Evolutionary conservation across 345 rosid species (phyloP).

Genomic region (Eucalyptus paniculata): DNA sequence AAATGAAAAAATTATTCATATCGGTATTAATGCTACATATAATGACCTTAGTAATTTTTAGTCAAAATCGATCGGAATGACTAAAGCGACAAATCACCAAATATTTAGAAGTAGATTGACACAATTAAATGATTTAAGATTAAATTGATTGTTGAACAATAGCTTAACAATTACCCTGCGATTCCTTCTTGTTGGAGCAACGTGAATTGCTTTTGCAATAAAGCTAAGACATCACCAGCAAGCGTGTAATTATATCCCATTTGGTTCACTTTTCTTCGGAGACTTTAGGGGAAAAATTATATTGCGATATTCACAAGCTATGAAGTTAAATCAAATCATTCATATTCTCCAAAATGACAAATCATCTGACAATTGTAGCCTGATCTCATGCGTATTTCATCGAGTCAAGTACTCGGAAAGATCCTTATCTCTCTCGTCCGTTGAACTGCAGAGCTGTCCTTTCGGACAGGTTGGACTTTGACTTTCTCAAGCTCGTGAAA

Average conservation of each 20-base stretch:
- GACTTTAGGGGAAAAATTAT: background rate
- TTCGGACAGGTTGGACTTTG: background rate
- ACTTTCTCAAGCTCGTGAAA: background rate
- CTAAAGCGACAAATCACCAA: fast-evolving
- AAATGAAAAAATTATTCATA: background rate
- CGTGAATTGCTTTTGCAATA: background rate
- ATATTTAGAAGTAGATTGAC: fast-evolving
- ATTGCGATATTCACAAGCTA: background rate
- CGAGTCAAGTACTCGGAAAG: background rate
- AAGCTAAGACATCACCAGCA: background rate
- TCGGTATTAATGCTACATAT: fast-evolving
- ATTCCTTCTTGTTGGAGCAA: background rate
- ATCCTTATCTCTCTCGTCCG: background rate
- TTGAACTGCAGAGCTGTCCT: background rate
- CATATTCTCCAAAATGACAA: background rate
- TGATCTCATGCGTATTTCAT: background rate
- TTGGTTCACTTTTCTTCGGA: too few relatives aligned
- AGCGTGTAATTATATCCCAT: background rate
- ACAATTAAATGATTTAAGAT: too few relatives aligned
- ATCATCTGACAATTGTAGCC: background rate
- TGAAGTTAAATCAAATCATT: background rate
- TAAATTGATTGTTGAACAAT: background rate
- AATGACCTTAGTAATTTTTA: fast-evolving
- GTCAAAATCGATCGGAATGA: fast-evolving
- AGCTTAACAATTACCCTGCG: fast-evolving